A percentile compares a stretch with the other conserved stretches of the same genome.
These are phyloP conservation scores for Nannochloropsis salina DNA, from an alignment of 108 stramenopile species.

Conservation along the genomic window DNA sequence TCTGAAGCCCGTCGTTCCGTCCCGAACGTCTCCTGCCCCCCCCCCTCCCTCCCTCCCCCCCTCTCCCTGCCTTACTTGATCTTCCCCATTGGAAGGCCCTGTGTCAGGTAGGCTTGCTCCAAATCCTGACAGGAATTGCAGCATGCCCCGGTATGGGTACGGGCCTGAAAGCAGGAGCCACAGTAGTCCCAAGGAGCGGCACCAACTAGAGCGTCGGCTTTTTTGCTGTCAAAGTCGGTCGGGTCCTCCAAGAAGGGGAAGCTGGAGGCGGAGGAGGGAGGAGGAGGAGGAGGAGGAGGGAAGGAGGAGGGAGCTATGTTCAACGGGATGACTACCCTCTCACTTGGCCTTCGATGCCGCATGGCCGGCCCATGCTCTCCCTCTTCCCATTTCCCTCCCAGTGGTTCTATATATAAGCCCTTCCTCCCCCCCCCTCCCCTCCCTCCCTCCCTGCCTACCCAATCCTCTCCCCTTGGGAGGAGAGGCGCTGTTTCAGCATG, in stretches of 20 bases:
- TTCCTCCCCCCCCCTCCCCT: slow-evolving; percentile 23
- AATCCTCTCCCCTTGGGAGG: slow-evolving; percentile 24
- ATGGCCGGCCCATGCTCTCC: too few species aligned
- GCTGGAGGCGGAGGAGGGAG: background rate
- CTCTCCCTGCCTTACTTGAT: slow-evolving; percentile 52
- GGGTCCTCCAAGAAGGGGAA: background rate
- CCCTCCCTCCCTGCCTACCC: slow-evolving; percentile 40
- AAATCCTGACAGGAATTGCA: slow-evolving; percentile 83
- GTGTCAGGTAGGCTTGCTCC: slow-evolving; percentile 65
- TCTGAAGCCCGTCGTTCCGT: too few species aligned
- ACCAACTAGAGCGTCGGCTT: background rate
- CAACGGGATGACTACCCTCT: background rate
- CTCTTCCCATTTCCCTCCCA: too few species aligned
- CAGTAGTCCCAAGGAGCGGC: slow-evolving; percentile 73
- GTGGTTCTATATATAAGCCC: too few species aligned
- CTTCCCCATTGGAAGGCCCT: slow-evolving; percentile 66
- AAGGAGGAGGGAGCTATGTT: background rate
- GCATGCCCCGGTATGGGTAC: slow-evolving; percentile 59
- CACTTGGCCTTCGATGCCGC: background rate
- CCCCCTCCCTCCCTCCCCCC: background rate
- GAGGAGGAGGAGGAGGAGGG: background rate
- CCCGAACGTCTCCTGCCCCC: background rate
- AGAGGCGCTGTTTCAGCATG: slow-evolving; percentile 55
- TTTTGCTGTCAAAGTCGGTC: background rate
- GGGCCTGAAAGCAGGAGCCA: slow-evolving; percentile 90